A percentile compares a stretch with the other conserved stretches of the same genome.
Evolutionary conservation across 2,329 filamentous ascomycete genomes (phyloP).

Genomic region (Diaporthe destruens): DNA sequence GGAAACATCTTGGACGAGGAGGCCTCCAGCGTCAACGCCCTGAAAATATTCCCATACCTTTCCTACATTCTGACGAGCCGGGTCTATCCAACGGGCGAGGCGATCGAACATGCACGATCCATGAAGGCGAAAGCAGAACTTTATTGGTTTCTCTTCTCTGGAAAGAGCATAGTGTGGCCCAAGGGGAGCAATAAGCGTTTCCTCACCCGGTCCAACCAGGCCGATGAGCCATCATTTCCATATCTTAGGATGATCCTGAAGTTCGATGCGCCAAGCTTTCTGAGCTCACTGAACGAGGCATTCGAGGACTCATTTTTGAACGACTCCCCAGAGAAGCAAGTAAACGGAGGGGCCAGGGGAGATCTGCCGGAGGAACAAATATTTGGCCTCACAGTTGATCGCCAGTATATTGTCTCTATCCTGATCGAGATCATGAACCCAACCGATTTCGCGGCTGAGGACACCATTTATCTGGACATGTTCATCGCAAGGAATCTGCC

Average conservation of each 20-base stretch:
- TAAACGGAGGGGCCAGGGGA: conserved; percentile 63
- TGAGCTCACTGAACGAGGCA: conserved; percentile 96
- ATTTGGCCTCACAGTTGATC: conserved; percentile 80
- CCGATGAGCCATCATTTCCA: conserved; percentile 81
- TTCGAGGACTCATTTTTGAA: conserved; percentile 97
- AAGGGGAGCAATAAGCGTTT: conserved; percentile 72
- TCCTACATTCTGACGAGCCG: conserved; percentile 92
- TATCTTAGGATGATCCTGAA: conserved; percentile 87
- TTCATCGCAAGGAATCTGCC: conserved; percentile 96
- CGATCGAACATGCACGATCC: conserved; percentile 79
- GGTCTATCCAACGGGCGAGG: conserved; percentile 87
- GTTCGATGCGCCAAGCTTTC: conserved; percentile 90
- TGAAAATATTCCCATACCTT: conserved; percentile 95
- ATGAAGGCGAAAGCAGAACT: conserved; percentile 85
- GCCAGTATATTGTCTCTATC: conserved; percentile 93
- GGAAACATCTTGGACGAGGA: conserved; percentile 70
- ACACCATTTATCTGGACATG: conserved; percentile 97
- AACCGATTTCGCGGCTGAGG: conserved; percentile 79
- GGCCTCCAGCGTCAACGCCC: conserved; percentile 76
- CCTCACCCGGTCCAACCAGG: conserved; percentile 67
- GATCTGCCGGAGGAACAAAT: conserved; percentile 75
- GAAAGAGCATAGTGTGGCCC: conserved; percentile 81
- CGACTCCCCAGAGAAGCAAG: conserved; percentile 74
- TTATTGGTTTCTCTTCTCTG: conserved; percentile 94
- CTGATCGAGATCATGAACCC: conserved; percentile 90